These are phyloP conservation scores for Phytomonas sp. DNA, from an alignment of 208 protist genomes.

Conservation along the genomic window DNA sequence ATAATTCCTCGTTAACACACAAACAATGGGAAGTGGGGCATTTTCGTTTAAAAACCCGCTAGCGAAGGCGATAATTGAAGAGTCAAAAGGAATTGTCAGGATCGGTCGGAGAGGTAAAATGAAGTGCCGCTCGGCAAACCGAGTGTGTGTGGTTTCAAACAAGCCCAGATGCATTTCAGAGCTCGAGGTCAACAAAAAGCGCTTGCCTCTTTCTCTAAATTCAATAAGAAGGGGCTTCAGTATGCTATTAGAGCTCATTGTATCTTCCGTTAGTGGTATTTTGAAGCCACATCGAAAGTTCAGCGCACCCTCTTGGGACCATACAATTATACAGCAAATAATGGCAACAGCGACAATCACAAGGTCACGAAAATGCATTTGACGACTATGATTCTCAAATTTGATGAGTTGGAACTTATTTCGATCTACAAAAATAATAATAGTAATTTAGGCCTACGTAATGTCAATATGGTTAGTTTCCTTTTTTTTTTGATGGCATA, in stretches of 20 bases:
- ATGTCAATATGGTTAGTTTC: neutral
- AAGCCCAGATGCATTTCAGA: constrained; percentile 22
- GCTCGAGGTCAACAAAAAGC: constrained; percentile 37
- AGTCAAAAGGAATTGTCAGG: constrained; percentile 18
- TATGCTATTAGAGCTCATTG: constrained; percentile 28
- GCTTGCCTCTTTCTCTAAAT: constrained; percentile 32
- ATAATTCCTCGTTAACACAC: constrained; percentile 59
- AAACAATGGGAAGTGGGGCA: constrained; percentile 27
- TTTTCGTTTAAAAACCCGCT: constrained; percentile 30
- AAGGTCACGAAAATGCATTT: constrained; percentile 78
- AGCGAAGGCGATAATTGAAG: constrained; percentile 47
- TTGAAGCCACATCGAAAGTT: constrained; percentile 54
- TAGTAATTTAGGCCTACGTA: neutral
- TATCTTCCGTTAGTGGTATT: constrained; percentile 32
- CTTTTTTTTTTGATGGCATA: neutral
- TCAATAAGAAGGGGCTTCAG: constrained; percentile 64
- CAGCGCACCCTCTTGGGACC: constrained; percentile 70
- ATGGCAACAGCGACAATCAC: constrained; percentile 58
- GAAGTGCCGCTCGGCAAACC: constrained; percentile 33
- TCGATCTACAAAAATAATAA: neutral
- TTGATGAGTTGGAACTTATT: neutral
- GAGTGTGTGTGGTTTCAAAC: constrained; percentile 38
- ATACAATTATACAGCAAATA: constrained; percentile 68
- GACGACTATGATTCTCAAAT: neutral
- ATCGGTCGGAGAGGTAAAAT: constrained; percentile 30